phyloP scores from a whole-genome alignment of 1,284 basidiomycete genomes.

The Papiliotrema fonsecae region DNA sequence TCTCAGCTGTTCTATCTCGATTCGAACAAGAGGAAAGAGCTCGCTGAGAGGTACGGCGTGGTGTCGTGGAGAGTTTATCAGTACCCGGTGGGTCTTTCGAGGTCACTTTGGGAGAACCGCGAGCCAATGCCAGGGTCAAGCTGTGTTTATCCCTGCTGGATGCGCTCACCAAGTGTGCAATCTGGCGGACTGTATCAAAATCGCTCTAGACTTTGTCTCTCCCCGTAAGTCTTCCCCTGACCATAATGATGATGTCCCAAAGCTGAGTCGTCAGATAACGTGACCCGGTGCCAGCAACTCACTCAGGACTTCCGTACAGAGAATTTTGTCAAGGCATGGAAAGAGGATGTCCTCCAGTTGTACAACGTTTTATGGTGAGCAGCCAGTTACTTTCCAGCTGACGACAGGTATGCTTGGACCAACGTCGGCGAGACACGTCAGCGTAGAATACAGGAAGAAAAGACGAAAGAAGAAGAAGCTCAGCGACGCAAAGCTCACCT shows the following conservation, averaged over 20 bases:
- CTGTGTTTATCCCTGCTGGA: constrained; percentile 91
- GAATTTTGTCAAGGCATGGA: constrained; percentile 82
- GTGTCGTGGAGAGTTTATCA: constrained; percentile 80
- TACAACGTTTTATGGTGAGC: constrained; percentile 88
- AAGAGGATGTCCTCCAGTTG: constrained; percentile 88
- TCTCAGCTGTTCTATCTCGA: constrained; percentile 84
- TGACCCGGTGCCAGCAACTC: constrained; percentile 73
- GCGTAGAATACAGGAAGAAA: constrained; percentile 16
- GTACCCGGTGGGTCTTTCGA: constrained; percentile 54
- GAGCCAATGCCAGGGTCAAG: constrained; percentile 59
- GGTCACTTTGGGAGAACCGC: not conserved
- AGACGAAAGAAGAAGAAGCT: constrained; percentile 13
- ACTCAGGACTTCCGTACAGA: constrained; percentile 84
- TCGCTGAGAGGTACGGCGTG: constrained; percentile 66
- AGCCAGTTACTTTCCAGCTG: constrained; percentile 1
- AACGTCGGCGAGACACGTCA: constrained; percentile 31
- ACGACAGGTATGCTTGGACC: constrained; percentile 40
- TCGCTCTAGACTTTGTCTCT: constrained; percentile 93
- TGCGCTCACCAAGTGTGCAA: constrained; percentile 82
- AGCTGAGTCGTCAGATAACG: constrained; percentile 59
- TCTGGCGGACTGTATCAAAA: constrained; percentile 86
- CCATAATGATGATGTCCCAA: not conserved
- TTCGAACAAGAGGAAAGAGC: constrained; percentile 59
- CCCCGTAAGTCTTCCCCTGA: constrained; percentile 54
- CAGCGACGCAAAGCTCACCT: constrained; percentile 16